A percentile compares a stretch with the other conserved stretches of the same genome.
Evolutionary conservation across 73 alveolate species (phyloP).

Genomic region (Paramecium sonneborni): DNA sequence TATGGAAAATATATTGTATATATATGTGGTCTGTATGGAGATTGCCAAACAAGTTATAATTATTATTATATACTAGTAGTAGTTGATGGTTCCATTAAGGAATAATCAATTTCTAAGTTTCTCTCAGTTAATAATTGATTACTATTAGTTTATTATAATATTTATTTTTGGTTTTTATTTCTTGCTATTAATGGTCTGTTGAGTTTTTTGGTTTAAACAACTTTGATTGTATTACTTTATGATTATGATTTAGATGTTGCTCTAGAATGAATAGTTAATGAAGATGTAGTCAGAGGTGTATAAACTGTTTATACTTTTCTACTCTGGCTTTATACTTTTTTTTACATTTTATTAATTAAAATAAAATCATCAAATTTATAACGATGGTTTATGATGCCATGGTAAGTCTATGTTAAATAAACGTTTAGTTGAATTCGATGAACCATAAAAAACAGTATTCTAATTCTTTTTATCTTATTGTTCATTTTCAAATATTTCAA

Average conservation of each 20-base stretch:
- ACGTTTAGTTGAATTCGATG: conserved; percentile 41
- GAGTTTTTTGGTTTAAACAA: background rate
- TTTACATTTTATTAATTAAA: background rate
- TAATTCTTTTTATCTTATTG: background rate
- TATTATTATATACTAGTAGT: background rate
- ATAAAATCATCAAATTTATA: background rate
- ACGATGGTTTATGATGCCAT: background rate
- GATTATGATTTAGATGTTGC: background rate
- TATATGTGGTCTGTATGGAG: background rate
- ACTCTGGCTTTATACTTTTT: background rate
- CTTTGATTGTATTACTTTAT: background rate
- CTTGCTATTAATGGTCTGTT: background rate
- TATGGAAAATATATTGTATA: conserved; percentile 10
- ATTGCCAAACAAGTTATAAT: conserved; percentile 31
- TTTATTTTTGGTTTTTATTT: background rate
- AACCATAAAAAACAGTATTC: conserved; percentile 42
- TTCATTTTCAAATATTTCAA: background rate
- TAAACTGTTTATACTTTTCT: background rate
- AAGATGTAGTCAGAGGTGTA: background rate
- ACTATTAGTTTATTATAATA: background rate
- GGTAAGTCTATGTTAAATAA: conserved; percentile 11
- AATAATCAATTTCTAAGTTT: background rate
- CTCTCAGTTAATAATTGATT: background rate
- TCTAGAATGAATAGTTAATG: background rate
- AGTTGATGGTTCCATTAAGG: conserved; percentile 12